A percentile compares a stretch with the other conserved stretches of the same genome.
Conservation (phyloP, 2,329 filamentous ascomycete species). For the Stagonosporopsis chrysanthemi region DNA sequence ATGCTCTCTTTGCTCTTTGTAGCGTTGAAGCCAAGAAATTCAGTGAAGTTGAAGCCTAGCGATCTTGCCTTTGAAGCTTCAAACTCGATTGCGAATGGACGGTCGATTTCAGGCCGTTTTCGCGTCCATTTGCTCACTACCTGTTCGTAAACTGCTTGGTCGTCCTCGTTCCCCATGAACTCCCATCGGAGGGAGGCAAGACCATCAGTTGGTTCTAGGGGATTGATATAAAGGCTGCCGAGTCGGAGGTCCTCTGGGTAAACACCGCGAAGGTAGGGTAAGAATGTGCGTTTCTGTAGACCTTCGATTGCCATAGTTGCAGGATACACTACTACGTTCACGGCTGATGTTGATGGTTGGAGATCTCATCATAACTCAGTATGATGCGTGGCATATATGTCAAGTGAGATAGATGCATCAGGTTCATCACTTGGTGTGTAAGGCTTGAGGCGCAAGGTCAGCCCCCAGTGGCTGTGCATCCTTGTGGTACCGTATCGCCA, state of each 20-base stretch:
- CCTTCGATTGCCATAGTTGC: not conserved
- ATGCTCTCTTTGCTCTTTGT: not conserved
- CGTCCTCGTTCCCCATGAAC: not conserved
- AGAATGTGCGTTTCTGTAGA: not conserved
- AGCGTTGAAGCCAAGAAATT: not conserved
- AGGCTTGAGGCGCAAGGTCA: not conserved
- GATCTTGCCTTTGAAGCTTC: not conserved
- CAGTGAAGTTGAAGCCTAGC: not conserved
- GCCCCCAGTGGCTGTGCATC: conserved; percentile 1
- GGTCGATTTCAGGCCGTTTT: not conserved
- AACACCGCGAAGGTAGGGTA: conserved; percentile 4
- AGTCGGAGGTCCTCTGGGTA: not conserved
- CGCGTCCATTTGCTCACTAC: conserved; percentile 2
- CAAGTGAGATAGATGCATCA: not conserved
- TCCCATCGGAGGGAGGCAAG: not conserved
- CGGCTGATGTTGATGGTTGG: not conserved
- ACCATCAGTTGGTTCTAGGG: conserved; percentile 1
- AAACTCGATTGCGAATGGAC: not conserved
- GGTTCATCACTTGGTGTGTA: not conserved
- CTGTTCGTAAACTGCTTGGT: not conserved
- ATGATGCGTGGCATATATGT: not conserved
- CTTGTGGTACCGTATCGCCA: not conserved
- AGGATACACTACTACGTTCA: not conserved
- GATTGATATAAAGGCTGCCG: conserved; percentile 5
- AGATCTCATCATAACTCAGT: not conserved